phyloP scores from a whole-genome alignment of 257 asterid genomes.

The Ligustrum vulgare region DNA sequence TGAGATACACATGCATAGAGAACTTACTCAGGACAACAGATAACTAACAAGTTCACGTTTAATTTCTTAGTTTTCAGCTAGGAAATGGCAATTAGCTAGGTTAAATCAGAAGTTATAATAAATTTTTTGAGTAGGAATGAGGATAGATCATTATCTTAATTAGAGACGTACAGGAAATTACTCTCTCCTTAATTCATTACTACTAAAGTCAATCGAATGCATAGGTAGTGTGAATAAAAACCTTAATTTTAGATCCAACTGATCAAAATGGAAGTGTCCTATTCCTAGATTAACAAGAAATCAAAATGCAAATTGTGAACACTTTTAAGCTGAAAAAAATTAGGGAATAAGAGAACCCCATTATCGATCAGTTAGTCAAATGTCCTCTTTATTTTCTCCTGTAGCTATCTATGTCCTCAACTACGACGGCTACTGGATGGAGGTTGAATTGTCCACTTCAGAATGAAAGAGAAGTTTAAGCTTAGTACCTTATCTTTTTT shows the following conservation, averaged over 20 bases:
- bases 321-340: not conserved
- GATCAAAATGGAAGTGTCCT: not conserved
- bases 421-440: no score
- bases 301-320: not conserved
- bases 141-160: no score
- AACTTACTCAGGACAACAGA: not conserved
- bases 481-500: constrained; percentile 65
- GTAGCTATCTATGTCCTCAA: no score
- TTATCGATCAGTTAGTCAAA: not conserved
- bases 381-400: not conserved
- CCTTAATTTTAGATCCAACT: not conserved
- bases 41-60: not conserved
- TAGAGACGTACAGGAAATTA: not conserved
- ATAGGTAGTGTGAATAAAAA: no score
- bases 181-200: not conserved
- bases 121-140: no score
- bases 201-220: no score
- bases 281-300: not conserved
- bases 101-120: not conserved
- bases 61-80: not conserved
- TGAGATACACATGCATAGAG: not conserved
- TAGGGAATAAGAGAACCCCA: not conserved
- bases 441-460: not conserved
- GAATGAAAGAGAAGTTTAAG: not conserved
- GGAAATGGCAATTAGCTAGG: not conserved